Evolutionary conservation across 2,329 filamentous ascomycete species (phyloP).

Genomic region (Aspergillus sp.): DNA sequence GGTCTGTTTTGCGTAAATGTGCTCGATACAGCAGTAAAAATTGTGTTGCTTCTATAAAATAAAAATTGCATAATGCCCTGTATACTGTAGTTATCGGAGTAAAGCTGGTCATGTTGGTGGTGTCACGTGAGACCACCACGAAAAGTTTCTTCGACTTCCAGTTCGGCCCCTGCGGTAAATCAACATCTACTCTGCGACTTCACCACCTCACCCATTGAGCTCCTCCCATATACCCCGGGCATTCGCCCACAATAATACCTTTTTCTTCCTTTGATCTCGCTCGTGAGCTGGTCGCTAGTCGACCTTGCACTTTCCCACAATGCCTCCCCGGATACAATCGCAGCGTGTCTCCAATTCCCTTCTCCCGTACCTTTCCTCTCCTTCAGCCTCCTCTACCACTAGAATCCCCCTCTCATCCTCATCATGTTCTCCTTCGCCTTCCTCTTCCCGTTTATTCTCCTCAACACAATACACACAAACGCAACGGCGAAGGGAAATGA

Average conservation of each 20-base stretch:
- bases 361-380: constrained; percentile 33
- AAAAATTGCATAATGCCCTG: neutral
- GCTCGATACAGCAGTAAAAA: neutral
- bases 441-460: constrained; percentile 31
- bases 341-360: constrained; percentile 35
- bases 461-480: constrained; percentile 42
- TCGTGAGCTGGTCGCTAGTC: neutral
- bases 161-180: constrained; percentile 4
- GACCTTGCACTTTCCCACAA: constrained; percentile 12
- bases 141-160: constrained; percentile 32
- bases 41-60: neutral
- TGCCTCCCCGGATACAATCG: constrained; percentile 43
- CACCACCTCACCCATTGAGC: constrained; percentile 20
- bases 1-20: neutral
- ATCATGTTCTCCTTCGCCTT: constrained; percentile 12
- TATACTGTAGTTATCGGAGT: neutral
- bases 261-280: neutral
- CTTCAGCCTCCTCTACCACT: constrained; percentile 22
- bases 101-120: neutral
- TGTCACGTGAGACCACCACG: constrained; percentile 14
- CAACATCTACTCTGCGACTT: constrained; percentile 10
- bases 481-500: constrained; percentile 56
- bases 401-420: constrained; percentile 1
- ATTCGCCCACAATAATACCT: neutral
- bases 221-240: neutral